Base-by-base conservation (phyloP, 2,329 filamentous ascomycete genomes). In the Xylariaceae sp. region DNA sequence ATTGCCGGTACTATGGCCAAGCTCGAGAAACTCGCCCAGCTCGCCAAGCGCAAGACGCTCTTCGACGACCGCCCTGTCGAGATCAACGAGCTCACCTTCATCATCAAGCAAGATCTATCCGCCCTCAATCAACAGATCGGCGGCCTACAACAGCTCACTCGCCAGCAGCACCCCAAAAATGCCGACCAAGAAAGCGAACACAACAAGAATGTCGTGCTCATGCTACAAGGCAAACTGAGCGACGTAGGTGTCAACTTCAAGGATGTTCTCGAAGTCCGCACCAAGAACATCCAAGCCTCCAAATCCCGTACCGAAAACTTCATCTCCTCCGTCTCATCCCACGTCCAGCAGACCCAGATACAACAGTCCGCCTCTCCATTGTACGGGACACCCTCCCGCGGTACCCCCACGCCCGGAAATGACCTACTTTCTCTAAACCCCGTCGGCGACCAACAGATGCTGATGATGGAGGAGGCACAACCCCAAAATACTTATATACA, bases 21-120 rank as follows among this genome's bases (percentile, higher is more conserved):
- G 70, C 72, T 98, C 60, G 89, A 97, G 70, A 88, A 94, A 67
- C 73, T 98, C 54, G 92, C 91, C 49, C 88, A 95, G 67, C 73
- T 98, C 64, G 93, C 93, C n/a, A 92, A 90, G 67, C 83, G 92
- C 61, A 94, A 95, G 70, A 95, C 93, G 8, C 82, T 98, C 35
- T 98, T 98, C 65, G 93, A 98, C 67, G 93, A 98, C 71, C 82
- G 88, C 64, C 90, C 93, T 0, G 88, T 96, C 44, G 93, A 98
- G 69, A 96, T 97, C 66, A 93, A 93, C 66, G 90, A 97, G 68
- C 81, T 96, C 65, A 96, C 91, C 6, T 96, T 91, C 62, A 87
- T 97, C 63, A 96, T 97, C 75, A 97, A 97, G 72, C 92, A 97
- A 74, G 92, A 97, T 62, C 80, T 97, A 42, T 88, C 89, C 1